Conservation (phyloP, 208 protist species). For the Lotmaria passim region DNA sequence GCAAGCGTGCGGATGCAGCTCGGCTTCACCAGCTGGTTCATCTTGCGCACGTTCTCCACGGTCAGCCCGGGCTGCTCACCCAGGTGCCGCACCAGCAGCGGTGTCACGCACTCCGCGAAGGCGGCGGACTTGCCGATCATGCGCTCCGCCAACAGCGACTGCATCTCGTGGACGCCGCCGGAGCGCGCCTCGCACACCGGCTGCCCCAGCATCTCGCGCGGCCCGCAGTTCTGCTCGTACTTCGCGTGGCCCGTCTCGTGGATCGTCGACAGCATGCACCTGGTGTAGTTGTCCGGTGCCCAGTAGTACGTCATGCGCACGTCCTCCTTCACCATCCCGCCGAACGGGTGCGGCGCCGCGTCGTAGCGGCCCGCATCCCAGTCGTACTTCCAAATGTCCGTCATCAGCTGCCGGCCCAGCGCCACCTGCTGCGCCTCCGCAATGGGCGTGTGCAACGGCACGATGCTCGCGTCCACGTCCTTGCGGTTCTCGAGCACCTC, state of each 20-base stretch:
- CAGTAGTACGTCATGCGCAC: slow-evolving; percentile 78
- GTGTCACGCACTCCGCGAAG: slow-evolving; percentile 57
- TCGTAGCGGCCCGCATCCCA: slow-evolving; percentile 77
- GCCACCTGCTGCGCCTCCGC: slow-evolving; percentile 37
- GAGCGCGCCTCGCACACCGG: slow-evolving; percentile 62
- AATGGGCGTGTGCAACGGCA: slow-evolving; percentile 36
- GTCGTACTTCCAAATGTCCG: slow-evolving; percentile 65
- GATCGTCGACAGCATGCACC: slow-evolving; percentile 35
- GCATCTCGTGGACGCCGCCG: slow-evolving; percentile 78
- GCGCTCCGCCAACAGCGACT: slow-evolving; percentile 81
- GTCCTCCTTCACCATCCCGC: slow-evolving; percentile 64
- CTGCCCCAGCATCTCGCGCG: slow-evolving; percentile 42
- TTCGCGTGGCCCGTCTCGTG: slow-evolving; percentile 43
- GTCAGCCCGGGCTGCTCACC: slow-evolving; percentile 49
- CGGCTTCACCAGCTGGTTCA: slow-evolving; percentile 43
- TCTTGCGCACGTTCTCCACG: slow-evolving; percentile 19
- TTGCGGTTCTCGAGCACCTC: slow-evolving; percentile 46
- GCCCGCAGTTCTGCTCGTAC: slow-evolving; percentile 44
- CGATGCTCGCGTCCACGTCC: slow-evolving; percentile 22
- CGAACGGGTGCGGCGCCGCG: slow-evolving; percentile 77
- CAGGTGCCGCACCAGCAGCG: slow-evolving; percentile 48
- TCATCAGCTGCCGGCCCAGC: slow-evolving; percentile 40
- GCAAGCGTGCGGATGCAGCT: slow-evolving; percentile 74
- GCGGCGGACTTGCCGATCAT: slow-evolving; percentile 57
- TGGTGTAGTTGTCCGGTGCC: slow-evolving; percentile 39